Conservation (phyloP, 192 early-diverging fungal genomes). For the Coemansia sp. region DNA sequence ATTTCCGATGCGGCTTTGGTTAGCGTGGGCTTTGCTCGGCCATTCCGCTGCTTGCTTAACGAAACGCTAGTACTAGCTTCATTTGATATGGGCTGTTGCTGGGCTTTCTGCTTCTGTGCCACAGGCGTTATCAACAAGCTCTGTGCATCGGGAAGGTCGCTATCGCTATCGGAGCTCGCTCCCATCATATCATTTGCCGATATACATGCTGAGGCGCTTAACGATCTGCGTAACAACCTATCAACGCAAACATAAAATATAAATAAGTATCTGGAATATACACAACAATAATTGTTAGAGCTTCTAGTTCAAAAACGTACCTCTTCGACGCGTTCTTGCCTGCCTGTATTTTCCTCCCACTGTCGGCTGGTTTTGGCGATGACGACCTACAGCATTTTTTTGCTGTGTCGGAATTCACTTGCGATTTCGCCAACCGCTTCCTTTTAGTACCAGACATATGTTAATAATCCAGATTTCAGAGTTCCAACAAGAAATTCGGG, state of each 20-base stretch:
- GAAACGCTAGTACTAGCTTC: not conserved
- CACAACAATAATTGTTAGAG: not conserved
- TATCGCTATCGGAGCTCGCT: conserved; percentile 35
- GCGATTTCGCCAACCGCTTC: not conserved
- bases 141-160: conserved; percentile 49
- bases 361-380: not conserved
- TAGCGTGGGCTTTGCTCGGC: conserved; percentile 3
- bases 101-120: not conserved
- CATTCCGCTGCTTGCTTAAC: not conserved
- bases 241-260: not conserved
- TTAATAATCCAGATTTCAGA: not conserved
- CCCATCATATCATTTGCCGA: not conserved
- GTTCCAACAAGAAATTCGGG: not conserved
- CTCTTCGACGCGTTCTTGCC: not conserved
- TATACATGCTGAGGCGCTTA: not conserved
- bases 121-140: conserved; percentile 29
- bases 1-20: conserved; percentile 37
- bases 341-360: not conserved
- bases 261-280: not conserved
- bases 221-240: conserved; percentile 6
- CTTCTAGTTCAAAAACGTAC: not conserved
- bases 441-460: conserved; percentile 2
- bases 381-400: conserved; percentile 1
- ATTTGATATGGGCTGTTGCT: not conserved
- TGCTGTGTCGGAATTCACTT: conserved; percentile 1